Evolutionary conservation across 768 basidiomycete genomes (phyloP), one percentile per base, ranked within the genome.

Genomic region (Auriscalpium vulgare): DNA sequence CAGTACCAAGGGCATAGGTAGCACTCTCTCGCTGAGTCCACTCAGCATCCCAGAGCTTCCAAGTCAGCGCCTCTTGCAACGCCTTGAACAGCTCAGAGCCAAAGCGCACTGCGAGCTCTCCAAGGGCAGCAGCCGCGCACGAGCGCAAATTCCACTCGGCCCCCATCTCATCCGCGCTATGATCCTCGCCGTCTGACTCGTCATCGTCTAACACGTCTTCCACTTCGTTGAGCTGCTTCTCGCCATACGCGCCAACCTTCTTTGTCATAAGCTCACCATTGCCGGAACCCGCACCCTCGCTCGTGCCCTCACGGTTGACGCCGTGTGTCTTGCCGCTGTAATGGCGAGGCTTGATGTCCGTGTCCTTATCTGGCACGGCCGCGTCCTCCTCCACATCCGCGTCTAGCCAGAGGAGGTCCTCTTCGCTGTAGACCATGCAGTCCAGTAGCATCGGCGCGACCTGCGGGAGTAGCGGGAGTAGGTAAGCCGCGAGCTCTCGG

Each of bases 111-210:
- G 94, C 93, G 56, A 99, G 82, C 23, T 98, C 95, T 68, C 98
- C 97, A 55, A 99, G 76, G 10, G 97, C 97, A 0, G 97, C 97
- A 0, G 97, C 97, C 2, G 94, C 92, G 66, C 97, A 99, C 74
- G 98, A 98, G 60, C 97, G 81, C 58, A 98, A 75, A 72, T 98
- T 99, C 97, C 97, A 99, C 68, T 98, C 95, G 2, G 95, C 95
- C 10, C 90, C 87, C 79, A 91, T 89, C 67, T 97, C 95, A 57
- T 98, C 97, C 13, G 93, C 93, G 62, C n/a, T n/a, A n/a, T n/a
- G n/a, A n/a, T n/a, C n/a, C n/a, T n/a, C n/a, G n/a, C n/a, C n/a
- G n/a, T n/a, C n/a, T n/a, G n/a, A n/a, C n/a, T n/a, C n/a, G n/a
- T n/a, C n/a, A n/a, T n/a, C n/a, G n/a, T n/a, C n/a, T n/a, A n/a